Evolutionary conservation across 2,329 filamentous ascomycete species (phyloP).

Genomic region (Ophiostoma piceae): DNA sequence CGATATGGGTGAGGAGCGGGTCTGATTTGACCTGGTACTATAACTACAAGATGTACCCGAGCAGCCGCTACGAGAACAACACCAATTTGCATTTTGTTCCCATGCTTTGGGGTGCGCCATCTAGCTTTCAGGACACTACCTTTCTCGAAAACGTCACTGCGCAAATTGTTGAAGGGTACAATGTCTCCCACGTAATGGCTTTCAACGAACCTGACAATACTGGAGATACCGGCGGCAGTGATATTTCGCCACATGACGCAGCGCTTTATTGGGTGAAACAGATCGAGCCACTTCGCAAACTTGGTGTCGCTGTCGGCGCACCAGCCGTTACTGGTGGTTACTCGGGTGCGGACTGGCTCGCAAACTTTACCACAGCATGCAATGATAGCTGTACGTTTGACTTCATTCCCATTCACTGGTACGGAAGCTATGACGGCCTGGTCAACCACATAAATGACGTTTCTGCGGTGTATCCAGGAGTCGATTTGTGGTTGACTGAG

Average conservation of each 20-base stretch:
- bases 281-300: slow-evolving; percentile 60
- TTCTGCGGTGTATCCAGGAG: slow-evolving; percentile 46
- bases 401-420: slow-evolving; percentile 60
- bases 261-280: slow-evolving; percentile 65
- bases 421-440: slow-evolving; percentile 63
- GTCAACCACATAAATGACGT: slow-evolving; percentile 60
- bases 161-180: slow-evolving; percentile 48
- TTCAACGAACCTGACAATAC: slow-evolving; percentile 77
- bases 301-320: slow-evolving; percentile 64
- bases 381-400: slow-evolving; percentile 57
- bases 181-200: slow-evolving; percentile 61
- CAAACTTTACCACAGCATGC: slow-evolving; percentile 59
- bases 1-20: slow-evolving; percentile 53
- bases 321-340: slow-evolving; percentile 62
- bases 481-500: slow-evolving; percentile 71
- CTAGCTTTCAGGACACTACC: slow-evolving; percentile 45
- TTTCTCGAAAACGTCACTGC: slow-evolving; percentile 57
- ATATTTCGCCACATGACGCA: slow-evolving; percentile 53
- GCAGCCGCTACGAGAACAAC: slow-evolving; percentile 45
- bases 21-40: slow-evolving; percentile 76
- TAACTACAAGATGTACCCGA: slow-evolving; percentile 62
- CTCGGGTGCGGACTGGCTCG: slow-evolving; percentile 60
- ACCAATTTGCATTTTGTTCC: slow-evolving; percentile 58
- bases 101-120: slow-evolving; percentile 66
- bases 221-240: slow-evolving; percentile 53